Evolutionary conservation across 805 yeast genomes (phyloP), one percentile per base, ranked within the genome.

Genomic region (Ogataea siamensis): DNA sequence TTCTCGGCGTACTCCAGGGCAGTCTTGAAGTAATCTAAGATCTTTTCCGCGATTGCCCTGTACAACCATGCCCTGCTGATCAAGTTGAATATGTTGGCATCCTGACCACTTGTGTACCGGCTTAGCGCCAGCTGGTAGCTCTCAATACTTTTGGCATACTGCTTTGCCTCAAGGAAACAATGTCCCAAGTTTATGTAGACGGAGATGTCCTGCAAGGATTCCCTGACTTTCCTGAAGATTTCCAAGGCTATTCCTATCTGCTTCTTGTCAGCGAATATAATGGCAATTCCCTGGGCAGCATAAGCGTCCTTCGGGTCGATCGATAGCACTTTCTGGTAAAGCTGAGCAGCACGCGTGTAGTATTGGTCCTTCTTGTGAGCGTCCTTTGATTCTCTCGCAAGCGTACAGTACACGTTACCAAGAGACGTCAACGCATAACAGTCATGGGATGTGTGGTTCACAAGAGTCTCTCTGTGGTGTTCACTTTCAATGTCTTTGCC

Each of bases 251-350:
- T 71, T 17, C 77, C 79, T 22, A 77, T 65, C 50, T 85, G 80
- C 49, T 81, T 80, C 53, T 80, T 82, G 54, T 91, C 97, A 8
- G 95, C 94, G 60, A 87, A 84, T 4, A 88, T 78, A 39, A 93
- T 87, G 1, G 97, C 98, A 45, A 93, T 72, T 39, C 99, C 99
- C 62, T 93, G 99, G 1, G 99, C 98, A 5, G 99, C 99, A 66
- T 82, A 93, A 1, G 89, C 91, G 57, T 91, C 87, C 49, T 74
- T 70, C 2, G 89, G 78, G 64, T 93, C 98, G 19, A 88, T 64
- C 34, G 84, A 80, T 37, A 93, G 66, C 2, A 87, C 96, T 63
- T 93, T 93, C 54, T 87, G 85, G 60, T 79, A 91, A 42, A 93
- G 69, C 63, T 91, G 97, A 10, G 89, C 83, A n/a, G 96, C 96